Base-by-base conservation (phyloP, 1,284 basidiomycete genomes). In the Moniliella sp. region DNA sequence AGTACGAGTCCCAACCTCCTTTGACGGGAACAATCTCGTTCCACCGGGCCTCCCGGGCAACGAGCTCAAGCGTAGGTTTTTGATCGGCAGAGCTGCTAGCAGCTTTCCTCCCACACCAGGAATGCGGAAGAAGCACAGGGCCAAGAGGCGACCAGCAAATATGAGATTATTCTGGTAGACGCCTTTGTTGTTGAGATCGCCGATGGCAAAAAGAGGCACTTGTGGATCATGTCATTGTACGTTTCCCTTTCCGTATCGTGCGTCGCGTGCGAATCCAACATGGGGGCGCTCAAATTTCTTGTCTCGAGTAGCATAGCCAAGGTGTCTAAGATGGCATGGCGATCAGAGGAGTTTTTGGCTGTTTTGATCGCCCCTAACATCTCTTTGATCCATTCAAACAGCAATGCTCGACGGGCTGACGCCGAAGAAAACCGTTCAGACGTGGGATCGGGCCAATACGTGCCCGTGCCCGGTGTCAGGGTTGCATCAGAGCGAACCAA, bases 161-260 rank as follows among this genome's bases (percentile, higher is more conserved):
- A 54, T 54, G 28, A 54, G 40, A 25, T 49, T 54, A 25, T 54
- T 54, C 31, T 54, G 51, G 29, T 54, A 54, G 15, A 54, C 51
- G 7, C 51, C 51, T 41, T 54, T 54, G 35, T 54, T 54, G 40
- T 54, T 54, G 25, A 54, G 40, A 41, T 54, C 51, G 15, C 51
- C 51, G 25, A 54, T 54, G 4, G 51, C 51, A 25, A 50, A 54
- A 2, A 40, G n/a, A 54, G 15, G 25, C n/a, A n/a, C n/a, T n/a
- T n/a, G n/a, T n/a, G n/a, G n/a, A n/a, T n/a, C n/a, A n/a, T n/a
- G n/a, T n/a, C n/a, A n/a, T n/a, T n/a, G n/a, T n/a, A n/a, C n/a
- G n/a, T n/a, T n/a, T n/a, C n/a, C n/a, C n/a, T n/a, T n/a, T n/a
- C n/a, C n/a, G n/a, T n/a, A n/a, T n/a, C n/a, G n/a, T n/a, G n/a